phyloP scores from a whole-genome alignment of 805 yeast genomes.

The Wickerhamomyces xylosicus region DNA sequence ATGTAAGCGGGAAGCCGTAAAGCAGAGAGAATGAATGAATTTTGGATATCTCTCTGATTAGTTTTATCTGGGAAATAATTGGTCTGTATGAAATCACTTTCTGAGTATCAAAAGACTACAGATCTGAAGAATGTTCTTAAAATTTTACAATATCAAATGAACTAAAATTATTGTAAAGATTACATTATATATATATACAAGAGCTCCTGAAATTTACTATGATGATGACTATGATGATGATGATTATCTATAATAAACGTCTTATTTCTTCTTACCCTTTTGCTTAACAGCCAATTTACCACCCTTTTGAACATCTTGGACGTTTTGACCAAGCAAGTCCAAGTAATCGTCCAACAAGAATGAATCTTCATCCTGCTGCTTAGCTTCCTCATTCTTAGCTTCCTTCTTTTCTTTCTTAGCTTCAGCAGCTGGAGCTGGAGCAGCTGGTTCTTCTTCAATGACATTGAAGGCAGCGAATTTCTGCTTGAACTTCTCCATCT shows the following conservation, averaged over 20 bases:
- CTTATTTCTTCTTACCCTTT: constrained; percentile 29
- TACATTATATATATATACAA: not conserved
- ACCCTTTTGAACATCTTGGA: constrained; percentile 43
- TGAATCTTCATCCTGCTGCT: constrained; percentile 8
- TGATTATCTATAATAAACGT: no score
- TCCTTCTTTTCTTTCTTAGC: constrained; percentile 1
- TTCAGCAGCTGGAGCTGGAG: constrained; percentile 5
- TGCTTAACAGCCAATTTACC: constrained; percentile 41
- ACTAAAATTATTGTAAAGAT: no score
- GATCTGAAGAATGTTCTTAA: no score
- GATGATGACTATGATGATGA: no score
- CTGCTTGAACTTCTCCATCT: constrained; percentile 62
- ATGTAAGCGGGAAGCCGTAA: no score
- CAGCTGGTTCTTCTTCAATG: constrained; percentile 19
- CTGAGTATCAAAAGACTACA: no score
- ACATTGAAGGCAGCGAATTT: constrained; percentile 45
- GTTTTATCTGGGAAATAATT: no score
- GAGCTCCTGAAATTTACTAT: not conserved
- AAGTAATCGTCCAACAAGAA: constrained; percentile 37
- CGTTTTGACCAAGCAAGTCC: constrained; percentile 50
- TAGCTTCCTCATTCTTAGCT: constrained; percentile 5
- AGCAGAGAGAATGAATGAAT: no score
- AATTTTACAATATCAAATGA: no score
- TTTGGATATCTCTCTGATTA: no score
- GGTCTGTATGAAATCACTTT: no score